Evolutionary conservation across 495 filamentous ascomycete species (phyloP).

Genomic region (Poronia punctata): DNA sequence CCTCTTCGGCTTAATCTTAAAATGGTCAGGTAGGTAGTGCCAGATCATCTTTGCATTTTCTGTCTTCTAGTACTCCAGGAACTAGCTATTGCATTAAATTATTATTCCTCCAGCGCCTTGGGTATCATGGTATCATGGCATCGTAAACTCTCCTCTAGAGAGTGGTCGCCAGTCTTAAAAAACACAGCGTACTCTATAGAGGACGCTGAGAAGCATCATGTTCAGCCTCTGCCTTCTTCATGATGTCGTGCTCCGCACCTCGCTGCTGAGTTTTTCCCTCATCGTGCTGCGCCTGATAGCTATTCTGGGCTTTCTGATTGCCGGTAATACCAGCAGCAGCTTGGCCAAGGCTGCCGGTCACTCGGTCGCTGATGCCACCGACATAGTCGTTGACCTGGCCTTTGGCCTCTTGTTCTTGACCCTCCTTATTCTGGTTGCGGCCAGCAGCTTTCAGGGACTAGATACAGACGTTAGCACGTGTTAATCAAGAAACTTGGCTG

Average conservation of each 20-base stretch:
- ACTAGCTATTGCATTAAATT: too few species aligned
- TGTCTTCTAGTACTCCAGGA: too few species aligned
- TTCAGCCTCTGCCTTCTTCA: constrained; percentile 54
- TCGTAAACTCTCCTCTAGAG: constrained; percentile 1
- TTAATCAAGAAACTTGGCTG: background rate
- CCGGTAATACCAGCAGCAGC: constrained; percentile 66
- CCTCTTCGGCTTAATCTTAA: too few species aligned
- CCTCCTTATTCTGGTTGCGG: constrained; percentile 68
- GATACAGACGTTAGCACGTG: background rate
- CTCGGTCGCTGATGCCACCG: constrained; percentile 63
- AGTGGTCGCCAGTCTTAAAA: background rate
- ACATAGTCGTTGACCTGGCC: constrained; percentile 77
- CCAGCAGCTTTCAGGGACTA: constrained; percentile 64
- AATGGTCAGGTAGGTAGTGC: too few species aligned
- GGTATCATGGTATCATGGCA: constrained; percentile 26
- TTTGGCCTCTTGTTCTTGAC: constrained; percentile 74
- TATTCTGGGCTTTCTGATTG: constrained; percentile 53
- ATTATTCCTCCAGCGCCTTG: too few species aligned
- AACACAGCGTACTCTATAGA: background rate
- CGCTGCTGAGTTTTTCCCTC: constrained; percentile 80
- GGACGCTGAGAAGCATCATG: constrained; percentile 6
- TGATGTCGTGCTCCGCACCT: constrained; percentile 75
- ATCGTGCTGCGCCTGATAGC: constrained; percentile 65
- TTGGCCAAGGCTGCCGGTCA: constrained; percentile 61
- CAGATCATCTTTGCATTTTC: too few species aligned